Percentiles rank a stretch among this genome's conserved stretches.
These are phyloP conservation scores for Cotoneaster glaucophyllus DNA, from an alignment of 306 rosid genomes.

Conservation along the genomic window DNA sequence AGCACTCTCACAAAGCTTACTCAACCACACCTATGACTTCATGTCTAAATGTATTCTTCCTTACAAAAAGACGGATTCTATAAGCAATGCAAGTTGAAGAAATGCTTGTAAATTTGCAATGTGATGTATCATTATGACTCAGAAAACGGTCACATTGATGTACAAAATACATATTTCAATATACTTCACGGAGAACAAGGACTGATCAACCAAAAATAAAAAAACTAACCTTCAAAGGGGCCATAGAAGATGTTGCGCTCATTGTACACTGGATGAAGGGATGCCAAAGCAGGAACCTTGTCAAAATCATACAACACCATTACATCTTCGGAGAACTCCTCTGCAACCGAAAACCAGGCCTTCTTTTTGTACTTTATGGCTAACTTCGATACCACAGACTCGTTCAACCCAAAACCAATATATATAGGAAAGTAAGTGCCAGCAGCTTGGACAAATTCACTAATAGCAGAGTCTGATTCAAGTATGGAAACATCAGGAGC, in stretches of 20 bases:
- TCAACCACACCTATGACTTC: neutral
- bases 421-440: constrained; percentile 69
- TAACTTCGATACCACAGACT: constrained; percentile 43
- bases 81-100: neutral
- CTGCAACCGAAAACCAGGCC: constrained; percentile 96
- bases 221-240: constrained; percentile 85
- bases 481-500: constrained; percentile 81
- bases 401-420: constrained; percentile 78
- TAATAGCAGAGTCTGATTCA: constrained; percentile 73
- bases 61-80: neutral
- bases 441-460: constrained; percentile 57
- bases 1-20: neutral
- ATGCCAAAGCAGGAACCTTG: constrained; percentile 84
- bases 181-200: neutral
- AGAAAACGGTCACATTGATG: neutral
- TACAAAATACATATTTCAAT: neutral
- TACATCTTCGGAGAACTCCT: constrained; percentile 79
- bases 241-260: constrained; percentile 80
- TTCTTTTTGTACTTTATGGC: constrained; percentile 70
- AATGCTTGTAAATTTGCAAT: neutral
- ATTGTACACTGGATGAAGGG: constrained; percentile 58
- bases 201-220: constrained; percentile 1
- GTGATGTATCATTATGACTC: neutral
- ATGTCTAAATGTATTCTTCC: neutral
- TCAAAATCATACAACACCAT: constrained; percentile 79